Percentiles rank a stretch among this genome's conserved stretches.
Conservation (phyloP, 768 basidiomycete species). For the Amanita inopinata region DNA sequence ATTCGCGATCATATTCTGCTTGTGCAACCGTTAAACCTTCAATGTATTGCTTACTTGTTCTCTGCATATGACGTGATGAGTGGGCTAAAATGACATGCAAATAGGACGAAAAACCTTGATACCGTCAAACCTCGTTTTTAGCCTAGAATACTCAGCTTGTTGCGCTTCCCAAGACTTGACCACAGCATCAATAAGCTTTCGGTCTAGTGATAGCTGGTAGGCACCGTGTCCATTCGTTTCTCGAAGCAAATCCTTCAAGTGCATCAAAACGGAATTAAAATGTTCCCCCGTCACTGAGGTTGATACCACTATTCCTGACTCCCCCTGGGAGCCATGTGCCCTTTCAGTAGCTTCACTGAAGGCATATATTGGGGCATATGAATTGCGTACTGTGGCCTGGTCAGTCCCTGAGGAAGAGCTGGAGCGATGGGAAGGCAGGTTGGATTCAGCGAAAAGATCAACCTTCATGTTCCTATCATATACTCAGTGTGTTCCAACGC, state of each 20-base stretch:
- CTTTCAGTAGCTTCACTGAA: too few relatives aligned
- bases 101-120: slow-evolving; percentile 53
- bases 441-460: neutral
- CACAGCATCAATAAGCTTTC: slow-evolving; percentile 63
- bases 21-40: slow-evolving; percentile 90
- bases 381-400: neutral
- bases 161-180: slow-evolving; percentile 56
- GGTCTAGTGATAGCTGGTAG: slow-evolving; percentile 60
- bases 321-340: too few relatives aligned
- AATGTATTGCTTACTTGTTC: slow-evolving; percentile 85
- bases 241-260: slow-evolving; percentile 52
- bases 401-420: neutral
- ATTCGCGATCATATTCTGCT: slow-evolving; percentile 88
- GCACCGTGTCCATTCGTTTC: slow-evolving; percentile 52
- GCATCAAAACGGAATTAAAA: slow-evolving; percentile 35
- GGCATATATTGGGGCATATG: neutral
- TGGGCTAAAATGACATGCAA: neutral
- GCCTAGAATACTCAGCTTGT: slow-evolving; percentile 45
- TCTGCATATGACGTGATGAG: slow-evolving; percentile 32
- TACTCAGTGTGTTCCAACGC: neutral
- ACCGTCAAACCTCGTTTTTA: slow-evolving; percentile 75
- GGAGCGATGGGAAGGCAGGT: neutral
- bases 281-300: slow-evolving; percentile 24
- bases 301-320: slow-evolving; percentile 17
- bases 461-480: neutral